A percentile compares a stretch with the other conserved stretches of the same genome.
Evolutionary conservation across 2,329 filamentous ascomycete genomes (phyloP).

Genomic region (Laburnicola sp.): DNA sequence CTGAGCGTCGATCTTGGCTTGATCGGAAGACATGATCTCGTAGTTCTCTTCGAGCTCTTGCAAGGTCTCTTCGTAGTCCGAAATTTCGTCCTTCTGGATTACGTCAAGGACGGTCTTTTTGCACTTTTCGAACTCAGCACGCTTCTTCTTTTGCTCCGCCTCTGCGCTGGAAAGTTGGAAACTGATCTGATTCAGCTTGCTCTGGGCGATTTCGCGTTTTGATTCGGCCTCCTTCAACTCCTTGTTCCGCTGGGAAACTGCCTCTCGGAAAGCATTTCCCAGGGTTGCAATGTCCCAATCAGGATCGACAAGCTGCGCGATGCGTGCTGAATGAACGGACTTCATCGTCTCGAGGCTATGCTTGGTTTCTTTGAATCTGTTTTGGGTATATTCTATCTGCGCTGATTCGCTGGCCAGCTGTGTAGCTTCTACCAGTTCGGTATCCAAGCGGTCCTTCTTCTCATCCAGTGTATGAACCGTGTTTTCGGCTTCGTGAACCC

Average conservation of each 20-base stretch:
- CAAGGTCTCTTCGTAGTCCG: slow-evolving; percentile 57
- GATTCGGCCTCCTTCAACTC: slow-evolving; percentile 67
- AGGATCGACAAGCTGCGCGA: slow-evolving; percentile 65
- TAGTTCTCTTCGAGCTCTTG: slow-evolving; percentile 56
- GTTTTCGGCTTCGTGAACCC: slow-evolving; percentile 67
- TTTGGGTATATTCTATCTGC: slow-evolving; percentile 79
- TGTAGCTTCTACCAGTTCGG: slow-evolving; percentile 83
- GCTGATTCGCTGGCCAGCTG: slow-evolving; percentile 80
- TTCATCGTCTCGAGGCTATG: slow-evolving; percentile 76
- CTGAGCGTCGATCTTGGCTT: slow-evolving; percentile 69
- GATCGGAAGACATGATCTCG: slow-evolving; percentile 62
- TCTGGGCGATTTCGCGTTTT: slow-evolving; percentile 68
- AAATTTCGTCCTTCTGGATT: slow-evolving; percentile 38
- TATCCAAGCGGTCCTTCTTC: slow-evolving; percentile 70
- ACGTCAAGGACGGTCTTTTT: slow-evolving; percentile 65
- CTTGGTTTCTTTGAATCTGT: slow-evolving; percentile 74
- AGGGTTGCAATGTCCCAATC: slow-evolving; percentile 72
- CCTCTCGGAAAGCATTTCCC: slow-evolving; percentile 69
- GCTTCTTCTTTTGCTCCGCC: slow-evolving; percentile 66
- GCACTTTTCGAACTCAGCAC: slow-evolving; percentile 63
- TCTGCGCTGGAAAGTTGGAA: slow-evolving; percentile 69
- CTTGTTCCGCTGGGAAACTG: slow-evolving; percentile 60
- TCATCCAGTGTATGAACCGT: slow-evolving; percentile 71
- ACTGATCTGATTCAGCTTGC: slow-evolving; percentile 76
- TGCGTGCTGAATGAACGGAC: slow-evolving; percentile 71